Base-by-base conservation (phyloP, 306 rosid species). In the Alnus rubra region DNA sequence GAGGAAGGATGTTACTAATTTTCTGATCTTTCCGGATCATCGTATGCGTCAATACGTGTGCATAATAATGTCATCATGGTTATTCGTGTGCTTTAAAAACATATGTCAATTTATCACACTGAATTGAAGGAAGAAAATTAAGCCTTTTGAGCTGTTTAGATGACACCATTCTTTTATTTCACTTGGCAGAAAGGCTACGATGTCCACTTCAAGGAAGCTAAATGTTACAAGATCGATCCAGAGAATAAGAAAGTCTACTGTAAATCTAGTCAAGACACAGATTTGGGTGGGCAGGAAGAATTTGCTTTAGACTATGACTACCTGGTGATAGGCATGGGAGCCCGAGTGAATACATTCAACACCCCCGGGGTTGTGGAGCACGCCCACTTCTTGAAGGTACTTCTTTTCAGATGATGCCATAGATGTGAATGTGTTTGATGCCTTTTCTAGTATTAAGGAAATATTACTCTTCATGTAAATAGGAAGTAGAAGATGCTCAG, bases 401-500 rank as follows among this genome's bases (percentile, higher is more conserved):
- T 18, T 76, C 30, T 31, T 54, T 49, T 49, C 14, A 49, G 53
- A 1, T 49, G 53, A 52, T 52, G 19, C 56, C 56, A 52, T 52
- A 52, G n/a, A 51, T 42, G 30, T 45, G 73, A 30, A 64, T 1
- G 18, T 56, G 71, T 69, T n/a, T 18, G 64, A 37, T 62, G 39
- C 19, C 47, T 59, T 19, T 81, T 69, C 30, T n/a, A 73, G 58
- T 28, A 19, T 44, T 65, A 49, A 35, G 53, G 54, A 79, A 68
- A 30, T 39, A 42, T 11, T 15, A 9, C 42, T 37, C 80, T 33
- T 45, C 7, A 6, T 64, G 73, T 86, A 23, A 23, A 23, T 23
- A 95, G 98, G 99, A 95, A 90, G 98, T 95, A 51, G 99, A 95
- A 88, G 99, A 95, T 84, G 98, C 96, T 37, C 93, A 93, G 81